Conservation (phyloP, 257 asterid genomes). For the Mentha longifolia region DNA sequence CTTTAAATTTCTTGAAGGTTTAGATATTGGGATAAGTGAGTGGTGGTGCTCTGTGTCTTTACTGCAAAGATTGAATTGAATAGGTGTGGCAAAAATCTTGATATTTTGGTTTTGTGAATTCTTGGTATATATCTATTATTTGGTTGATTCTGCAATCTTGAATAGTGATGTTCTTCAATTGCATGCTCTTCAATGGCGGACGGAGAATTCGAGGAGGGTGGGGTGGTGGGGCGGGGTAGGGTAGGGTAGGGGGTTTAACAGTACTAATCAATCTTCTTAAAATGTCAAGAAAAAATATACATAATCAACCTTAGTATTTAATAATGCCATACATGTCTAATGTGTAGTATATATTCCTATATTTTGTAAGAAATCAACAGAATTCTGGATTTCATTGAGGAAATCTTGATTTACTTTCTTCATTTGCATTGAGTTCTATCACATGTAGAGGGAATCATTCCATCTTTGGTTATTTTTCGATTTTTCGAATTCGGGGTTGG, state of each 20-base stretch:
- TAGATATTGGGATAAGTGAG: constrained; percentile 1
- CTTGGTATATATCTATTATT: background rate
- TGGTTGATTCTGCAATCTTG: constrained; percentile 15
- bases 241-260: background rate
- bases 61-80: constrained; percentile 10
- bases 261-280: background rate
- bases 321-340: background rate
- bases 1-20: constrained; percentile 20
- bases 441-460: background rate
- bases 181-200: background rate
- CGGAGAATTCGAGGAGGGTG: background rate
- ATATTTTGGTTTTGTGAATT: background rate
- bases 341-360: background rate
- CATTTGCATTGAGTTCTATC: background rate
- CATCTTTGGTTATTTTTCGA: background rate
- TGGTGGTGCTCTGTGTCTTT: constrained; percentile 1
- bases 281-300: background rate
- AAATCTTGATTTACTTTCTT: constrained; percentile 8
- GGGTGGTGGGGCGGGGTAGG: background rate
- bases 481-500: background rate
- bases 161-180: background rate
- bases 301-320: background rate
- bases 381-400: background rate
- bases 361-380: background rate
- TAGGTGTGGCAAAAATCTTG: background rate